These are phyloP conservation scores for Xylaria sp. DNA, from an alignment of 2,329 filamentous ascomycete genomes.

Conservation along the genomic window DNA sequence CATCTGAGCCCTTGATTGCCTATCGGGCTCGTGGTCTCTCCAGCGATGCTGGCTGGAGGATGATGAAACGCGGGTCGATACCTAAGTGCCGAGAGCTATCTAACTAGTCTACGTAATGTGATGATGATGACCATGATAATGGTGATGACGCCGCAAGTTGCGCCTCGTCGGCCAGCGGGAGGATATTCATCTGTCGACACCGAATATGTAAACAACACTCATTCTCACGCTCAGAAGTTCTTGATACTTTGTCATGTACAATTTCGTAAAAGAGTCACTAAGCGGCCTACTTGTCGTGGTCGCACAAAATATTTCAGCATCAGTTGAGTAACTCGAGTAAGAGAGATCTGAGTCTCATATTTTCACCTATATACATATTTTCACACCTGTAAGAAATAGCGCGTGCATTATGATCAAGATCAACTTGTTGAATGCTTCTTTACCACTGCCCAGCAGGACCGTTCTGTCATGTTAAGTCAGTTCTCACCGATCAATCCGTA, in stretches of 20 bases:
- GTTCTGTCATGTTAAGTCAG: slow-evolving; percentile 24
- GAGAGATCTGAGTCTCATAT: not conserved
- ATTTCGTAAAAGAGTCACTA: not conserved
- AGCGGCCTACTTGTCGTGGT: not conserved
- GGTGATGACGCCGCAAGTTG: not conserved
- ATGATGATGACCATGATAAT: slow-evolving; percentile 1
- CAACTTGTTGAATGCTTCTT: slow-evolving; percentile 33
- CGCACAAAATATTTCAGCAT: not conserved
- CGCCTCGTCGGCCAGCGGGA: not conserved
- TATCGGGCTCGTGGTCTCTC: not conserved
- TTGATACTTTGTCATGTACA: not conserved
- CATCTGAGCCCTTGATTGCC: slow-evolving; percentile 6
- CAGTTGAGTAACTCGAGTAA: not conserved
- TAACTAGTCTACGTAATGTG: slow-evolving; percentile 6
- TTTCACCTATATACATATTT: not conserved
- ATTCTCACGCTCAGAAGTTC: not conserved
- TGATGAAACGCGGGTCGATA: slow-evolving; percentile 18
- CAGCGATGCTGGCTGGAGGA: not conserved
- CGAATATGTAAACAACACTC: not conserved
- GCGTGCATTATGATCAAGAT: slow-evolving; percentile 24
- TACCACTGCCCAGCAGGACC: slow-evolving; percentile 47
- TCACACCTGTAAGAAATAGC: not conserved
- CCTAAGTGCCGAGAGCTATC: slow-evolving; percentile 8
- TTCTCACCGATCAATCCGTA: slow-evolving; percentile 26
- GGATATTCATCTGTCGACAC: not conserved